Evolutionary conservation across 805 yeast genomes (phyloP).

Genomic region (Vanderwaltozyma verrucispora): DNA sequence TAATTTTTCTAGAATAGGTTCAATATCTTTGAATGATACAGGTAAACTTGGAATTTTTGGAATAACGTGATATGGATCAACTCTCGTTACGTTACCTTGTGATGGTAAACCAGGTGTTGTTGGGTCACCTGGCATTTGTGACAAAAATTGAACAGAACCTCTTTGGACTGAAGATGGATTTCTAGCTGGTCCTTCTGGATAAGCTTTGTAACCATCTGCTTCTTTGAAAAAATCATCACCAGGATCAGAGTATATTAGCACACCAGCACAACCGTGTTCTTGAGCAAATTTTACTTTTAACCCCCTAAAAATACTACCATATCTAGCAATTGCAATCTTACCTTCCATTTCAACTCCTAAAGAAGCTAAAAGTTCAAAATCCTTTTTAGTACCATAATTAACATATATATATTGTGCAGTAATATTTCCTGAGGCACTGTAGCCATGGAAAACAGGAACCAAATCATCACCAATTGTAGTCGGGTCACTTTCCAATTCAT

Average conservation of each 20-base stretch:
- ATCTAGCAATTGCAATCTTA: slow-evolving; percentile 55
- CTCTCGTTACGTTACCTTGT: slow-evolving; percentile 36
- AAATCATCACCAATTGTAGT: slow-evolving; percentile 34
- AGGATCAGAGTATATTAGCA: slow-evolving; percentile 59
- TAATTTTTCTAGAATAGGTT: slow-evolving; percentile 48
- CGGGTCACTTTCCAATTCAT: slow-evolving; percentile 41
- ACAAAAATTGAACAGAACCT: slow-evolving; percentile 59
- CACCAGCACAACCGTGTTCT: slow-evolving; percentile 59
- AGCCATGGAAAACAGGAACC: slow-evolving; percentile 68
- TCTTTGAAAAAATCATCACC: slow-evolving; percentile 47
- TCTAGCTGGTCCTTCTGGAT: slow-evolving; percentile 70
- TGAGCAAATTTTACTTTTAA: slow-evolving; percentile 70
- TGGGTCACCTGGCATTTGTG: slow-evolving; percentile 65
- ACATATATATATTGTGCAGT: slow-evolving; percentile 57
- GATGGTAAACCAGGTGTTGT: slow-evolving; percentile 63
- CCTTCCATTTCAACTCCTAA: slow-evolving; percentile 43
- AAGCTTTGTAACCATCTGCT: slow-evolving; percentile 49
- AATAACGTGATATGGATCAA: slow-evolving; percentile 39
- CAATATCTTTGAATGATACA: slow-evolving; percentile 50
- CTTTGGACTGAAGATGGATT: slow-evolving; percentile 69
- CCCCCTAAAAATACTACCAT: slow-evolving; percentile 61
- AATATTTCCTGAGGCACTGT: slow-evolving; percentile 65
- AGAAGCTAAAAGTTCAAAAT: slow-evolving; percentile 39
- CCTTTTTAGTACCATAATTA: slow-evolving; percentile 56
- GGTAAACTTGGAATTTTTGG: slow-evolving; percentile 68